phyloP scores from a whole-genome alignment of 2,329 filamentous ascomycete species.

The Pyrenochaeta sp. region DNA sequence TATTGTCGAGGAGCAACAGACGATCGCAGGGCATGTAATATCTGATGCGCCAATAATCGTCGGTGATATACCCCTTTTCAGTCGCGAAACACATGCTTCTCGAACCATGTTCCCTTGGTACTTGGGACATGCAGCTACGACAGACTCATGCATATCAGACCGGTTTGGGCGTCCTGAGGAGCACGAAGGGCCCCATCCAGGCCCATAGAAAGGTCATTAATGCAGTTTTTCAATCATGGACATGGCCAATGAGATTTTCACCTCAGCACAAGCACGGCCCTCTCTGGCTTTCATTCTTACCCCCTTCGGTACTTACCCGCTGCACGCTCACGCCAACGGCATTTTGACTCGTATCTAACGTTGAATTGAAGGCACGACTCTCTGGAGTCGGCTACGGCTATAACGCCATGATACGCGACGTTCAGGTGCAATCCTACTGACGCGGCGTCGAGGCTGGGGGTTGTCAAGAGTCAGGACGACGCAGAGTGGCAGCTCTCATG shows the following conservation, averaged over 20 bases:
- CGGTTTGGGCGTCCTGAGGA: constrained; percentile 7
- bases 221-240: constrained; percentile 3
- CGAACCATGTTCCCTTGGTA: constrained; percentile 3
- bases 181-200: constrained; percentile 3
- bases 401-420: background rate
- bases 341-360: background rate
- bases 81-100: constrained; percentile 13
- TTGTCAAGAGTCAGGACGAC: constrained; percentile 11
- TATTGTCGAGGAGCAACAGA: background rate
- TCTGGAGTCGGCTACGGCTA: constrained; percentile 1
- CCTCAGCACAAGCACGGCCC: constrained; percentile 4
- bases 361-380: background rate
- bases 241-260: constrained; percentile 6
- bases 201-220: constrained; percentile 7
- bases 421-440: constrained; percentile 4
- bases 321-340: background rate
- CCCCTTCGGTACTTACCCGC: constrained; percentile 3
- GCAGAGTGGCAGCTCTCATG: background rate
- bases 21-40: background rate
- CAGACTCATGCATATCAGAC: constrained; percentile 18
- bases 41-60: background rate
- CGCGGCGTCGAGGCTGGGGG: constrained; percentile 5
- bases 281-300: background rate
- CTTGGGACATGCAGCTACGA: constrained; percentile 8
- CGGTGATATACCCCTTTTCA: constrained; percentile 15